These are phyloP conservation scores for Podospora australis DNA, from an alignment of 495 filamentous ascomycete species.

Conservation along the genomic window DNA sequence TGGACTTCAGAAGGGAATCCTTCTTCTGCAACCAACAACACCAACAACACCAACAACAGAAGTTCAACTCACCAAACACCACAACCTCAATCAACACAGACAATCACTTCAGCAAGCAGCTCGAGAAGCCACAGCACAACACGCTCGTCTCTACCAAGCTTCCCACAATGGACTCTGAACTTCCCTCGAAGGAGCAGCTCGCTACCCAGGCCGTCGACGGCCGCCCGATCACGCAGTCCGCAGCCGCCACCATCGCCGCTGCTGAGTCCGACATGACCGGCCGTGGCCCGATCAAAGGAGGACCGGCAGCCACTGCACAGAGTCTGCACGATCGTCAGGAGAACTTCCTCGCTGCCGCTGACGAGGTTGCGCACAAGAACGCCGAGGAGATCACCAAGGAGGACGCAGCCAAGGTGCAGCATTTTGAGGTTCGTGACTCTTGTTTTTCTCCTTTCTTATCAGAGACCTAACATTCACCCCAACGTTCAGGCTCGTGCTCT, in stretches of 20 bases:
- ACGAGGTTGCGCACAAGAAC: constrained; percentile 27
- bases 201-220: constrained; percentile 15
- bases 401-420: constrained; percentile 25
- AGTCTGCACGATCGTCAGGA: constrained; percentile 19
- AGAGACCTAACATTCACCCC: too few relatives aligned
- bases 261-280: constrained; percentile 23
- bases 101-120: neutral
- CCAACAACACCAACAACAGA: neutral
- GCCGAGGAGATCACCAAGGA: constrained; percentile 21
- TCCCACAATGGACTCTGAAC: constrained; percentile 12
- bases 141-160: neutral
- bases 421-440: constrained; percentile 21
- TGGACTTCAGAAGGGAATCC: constrained; percentile 6
- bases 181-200: constrained; percentile 21
- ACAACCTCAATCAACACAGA: neutral
- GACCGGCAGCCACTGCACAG: constrained; percentile 16
- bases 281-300: constrained; percentile 16
- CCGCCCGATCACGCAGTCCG: constrained; percentile 18
- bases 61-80: neutral
- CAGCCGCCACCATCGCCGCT: constrained; percentile 17
- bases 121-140: neutral
- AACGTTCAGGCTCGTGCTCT: constrained; percentile 23
- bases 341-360: constrained; percentile 22
- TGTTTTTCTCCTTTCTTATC: neutral
- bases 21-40: neutral